Base-by-base conservation (phyloP, 805 yeast species). In the Blastobotrys mokoenaii region DNA sequence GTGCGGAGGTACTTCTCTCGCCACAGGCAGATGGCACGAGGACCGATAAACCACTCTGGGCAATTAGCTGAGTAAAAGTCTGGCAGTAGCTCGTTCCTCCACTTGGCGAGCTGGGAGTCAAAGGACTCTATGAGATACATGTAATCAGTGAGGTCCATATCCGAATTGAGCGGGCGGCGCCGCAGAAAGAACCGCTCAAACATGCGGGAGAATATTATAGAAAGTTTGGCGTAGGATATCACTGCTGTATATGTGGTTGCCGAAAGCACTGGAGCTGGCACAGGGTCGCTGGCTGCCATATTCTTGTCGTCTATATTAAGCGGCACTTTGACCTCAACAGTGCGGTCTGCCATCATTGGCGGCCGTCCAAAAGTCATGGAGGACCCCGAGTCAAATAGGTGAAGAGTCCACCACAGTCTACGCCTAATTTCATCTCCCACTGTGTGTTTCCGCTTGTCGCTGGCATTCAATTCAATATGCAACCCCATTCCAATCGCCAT, bases 401-500 rank as follows among this genome's bases (percentile, higher is more conserved):
- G 74, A 7, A 79, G 52, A 2, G 79, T 77, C 80, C 82, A 79
- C 81, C 82, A 79, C 33, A 78, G 55, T 45, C 82, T 61, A 56
- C 80, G 66, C 53, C 80, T 67, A 51, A 71, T 66, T 51, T 76
- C 82, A 2, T 25, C 16, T 20, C 29, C n/a, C 3, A 45, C 41
- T 40, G 68, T 53, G 50, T 18, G 27, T 11, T 17, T 34, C 18
- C 20, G 14, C 20, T 16, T 34, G 8, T 9, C 25, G 3, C 6
- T 37, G 12, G 40, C 27, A 12, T 31, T 31, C 30, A 73, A 66
- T 47, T 76, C 80, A 47, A 70, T 73, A 53, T 76, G 72, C 17
- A 79, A 58, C 2, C 83, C 85, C 38, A 79, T 59, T 0, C 80
- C 75, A 55, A 75, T 64, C 0, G 83, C 82, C 79, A 78, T 76